Base-by-base conservation (phyloP, 129 eudicot genomes). In the Tagetes patula region DNA sequence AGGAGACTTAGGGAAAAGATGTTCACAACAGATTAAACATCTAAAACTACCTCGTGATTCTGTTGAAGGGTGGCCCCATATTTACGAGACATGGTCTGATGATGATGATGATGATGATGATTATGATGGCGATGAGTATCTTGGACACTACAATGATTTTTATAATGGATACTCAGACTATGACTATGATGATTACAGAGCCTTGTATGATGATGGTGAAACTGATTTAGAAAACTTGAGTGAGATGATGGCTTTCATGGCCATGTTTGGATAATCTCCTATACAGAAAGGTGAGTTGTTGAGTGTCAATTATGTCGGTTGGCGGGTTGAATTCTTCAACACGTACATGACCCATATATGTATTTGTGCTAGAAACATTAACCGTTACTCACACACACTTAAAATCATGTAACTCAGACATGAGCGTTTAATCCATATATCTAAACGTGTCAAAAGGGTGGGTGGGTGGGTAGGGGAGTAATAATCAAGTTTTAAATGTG, bases 221-320 rank as follows among this genome's bases (percentile, higher is more conserved):
- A 13, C 3, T 9, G 13, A 9, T 2, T 8, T 8, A 8, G 52
- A 46, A 8, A 9, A 11, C 62, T 55, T 55, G 62, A 55, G 62
- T 55, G 62, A 30, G 62, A 55, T 55, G 62, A 55, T 55, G 62
- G 13, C 37, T 27, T 55, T 55, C 62, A 55, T 55, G 37, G 12
- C 27, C 62, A 55, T 55, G 33, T 55, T 55, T 55, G 62, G 62
- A 27, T 55, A 55, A 55, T 30, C 8, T 55, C 36, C 34, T 7
- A 30, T 55, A 36, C 37, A 20, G 62, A 55, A 55, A 55, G 62
- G 62, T 55, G 62, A 55, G 62, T 55, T 55, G 36, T 27, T 6
- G 11, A 20, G 8, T 43, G 48, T 2, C 6, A 6, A 10, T 43
- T 43, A 43, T 10, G 27, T 20, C 27, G 27, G 27, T 20, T 20